phyloP scores from a whole-genome alignment of 495 filamentous ascomycete genomes.

The Jackrogersella multiformis region DNA sequence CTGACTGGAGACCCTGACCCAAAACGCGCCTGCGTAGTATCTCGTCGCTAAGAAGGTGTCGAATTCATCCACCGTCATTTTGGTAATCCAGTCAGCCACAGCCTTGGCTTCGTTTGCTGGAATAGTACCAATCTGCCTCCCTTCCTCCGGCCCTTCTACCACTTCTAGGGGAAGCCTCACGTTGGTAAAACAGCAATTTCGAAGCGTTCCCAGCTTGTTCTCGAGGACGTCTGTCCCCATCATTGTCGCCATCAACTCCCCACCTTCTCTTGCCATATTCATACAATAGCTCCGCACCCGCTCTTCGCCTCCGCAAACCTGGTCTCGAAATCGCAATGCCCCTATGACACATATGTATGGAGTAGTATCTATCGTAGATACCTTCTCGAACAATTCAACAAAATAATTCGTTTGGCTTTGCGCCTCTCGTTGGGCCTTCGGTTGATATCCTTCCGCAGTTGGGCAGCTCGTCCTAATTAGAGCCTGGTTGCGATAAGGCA shows the following conservation, averaged over 20 bases:
- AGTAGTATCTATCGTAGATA: constrained; percentile 74
- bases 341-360: constrained; percentile 72
- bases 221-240: constrained; percentile 76
- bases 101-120: constrained; percentile 36
- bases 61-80: constrained; percentile 64
- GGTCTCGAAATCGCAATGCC: constrained; percentile 70
- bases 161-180: constrained; percentile 70
- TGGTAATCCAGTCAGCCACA: constrained; percentile 65
- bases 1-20: constrained; percentile 79
- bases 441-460: constrained; percentile 65
- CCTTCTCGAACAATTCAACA: constrained; percentile 72
- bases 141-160: constrained; percentile 37
- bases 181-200: constrained; percentile 64
- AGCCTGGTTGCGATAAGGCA: constrained; percentile 74
- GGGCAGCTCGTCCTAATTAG: constrained; percentile 78
- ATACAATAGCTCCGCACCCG: constrained; percentile 68
- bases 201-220: constrained; percentile 51
- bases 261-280: constrained; percentile 65
- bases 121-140: constrained; percentile 35
- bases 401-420: constrained; percentile 54
- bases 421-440: constrained; percentile 21
- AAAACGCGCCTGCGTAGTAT: constrained; percentile 68
- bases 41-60: constrained; percentile 76
- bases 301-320: constrained; percentile 78
- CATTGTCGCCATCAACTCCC: constrained; percentile 61